phyloP scores from a whole-genome alignment of 805 yeast genomes.

The Kuraishia hungarica region DNA sequence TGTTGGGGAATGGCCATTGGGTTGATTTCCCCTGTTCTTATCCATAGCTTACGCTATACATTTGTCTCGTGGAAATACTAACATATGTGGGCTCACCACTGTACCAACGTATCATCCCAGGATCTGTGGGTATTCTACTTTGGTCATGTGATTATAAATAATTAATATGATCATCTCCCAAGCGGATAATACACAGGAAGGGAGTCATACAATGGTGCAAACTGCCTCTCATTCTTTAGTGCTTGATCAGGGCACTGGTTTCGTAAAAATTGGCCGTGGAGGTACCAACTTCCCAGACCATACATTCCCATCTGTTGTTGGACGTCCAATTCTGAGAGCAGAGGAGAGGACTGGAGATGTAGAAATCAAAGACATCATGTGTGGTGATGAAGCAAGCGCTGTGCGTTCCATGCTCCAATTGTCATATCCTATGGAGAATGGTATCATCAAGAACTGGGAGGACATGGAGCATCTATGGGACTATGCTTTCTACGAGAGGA shows the following conservation, averaged over 20 bases:
- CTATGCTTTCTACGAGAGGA: conserved; percentile 87
- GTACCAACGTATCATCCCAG: not conserved
- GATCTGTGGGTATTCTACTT: not conserved
- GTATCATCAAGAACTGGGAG: conserved; percentile 95
- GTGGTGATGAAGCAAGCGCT: conserved; percentile 91
- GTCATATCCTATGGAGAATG: conserved; percentile 98
- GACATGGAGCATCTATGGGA: conserved; percentile 99
- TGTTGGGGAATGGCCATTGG: not conserved
- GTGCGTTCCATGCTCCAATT: conserved; percentile 86
- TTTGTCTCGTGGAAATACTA: not conserved
- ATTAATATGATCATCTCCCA: not conserved
- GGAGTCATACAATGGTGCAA: not conserved
- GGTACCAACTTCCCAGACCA: conserved; percentile 96
- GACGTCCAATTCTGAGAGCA: conserved; percentile 93
- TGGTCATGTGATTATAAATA: not conserved
- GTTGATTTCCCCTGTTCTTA: not conserved
- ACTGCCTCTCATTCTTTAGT: conserved; percentile 32
- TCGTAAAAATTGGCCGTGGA: conserved; percentile 93
- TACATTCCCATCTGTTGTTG: conserved; percentile 95
- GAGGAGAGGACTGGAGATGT: conserved; percentile 78
- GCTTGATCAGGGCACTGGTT: conserved; percentile 98
- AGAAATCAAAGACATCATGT: conserved; percentile 93
- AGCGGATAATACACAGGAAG: not conserved
- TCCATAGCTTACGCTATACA: not conserved
- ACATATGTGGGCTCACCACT: not conserved